Percentiles rank a stretch among this genome's conserved stretches.
Evolutionary conservation across 2,329 filamentous ascomycete genomes (phyloP).

Genomic region (Verticillium zaregamsianum): DNA sequence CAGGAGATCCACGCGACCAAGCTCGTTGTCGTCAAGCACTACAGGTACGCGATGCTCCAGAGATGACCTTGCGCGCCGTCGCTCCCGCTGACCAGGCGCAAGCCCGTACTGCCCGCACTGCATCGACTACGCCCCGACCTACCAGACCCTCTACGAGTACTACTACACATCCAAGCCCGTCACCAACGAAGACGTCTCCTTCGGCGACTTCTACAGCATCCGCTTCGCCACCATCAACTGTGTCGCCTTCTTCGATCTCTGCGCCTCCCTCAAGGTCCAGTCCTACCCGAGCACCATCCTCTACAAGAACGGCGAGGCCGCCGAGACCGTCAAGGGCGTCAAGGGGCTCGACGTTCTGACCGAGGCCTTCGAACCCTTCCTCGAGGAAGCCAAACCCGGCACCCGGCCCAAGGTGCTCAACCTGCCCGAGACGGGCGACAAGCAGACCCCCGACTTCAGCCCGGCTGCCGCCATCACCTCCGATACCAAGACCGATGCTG

Average conservation of each 20-base stretch:
- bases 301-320: conserved; percentile 71
- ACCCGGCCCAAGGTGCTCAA: conserved; percentile 65
- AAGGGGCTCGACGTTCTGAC: conserved; percentile 66
- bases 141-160: conserved; percentile 91
- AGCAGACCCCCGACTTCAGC: conserved; percentile 28
- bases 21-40: conserved; percentile 58
- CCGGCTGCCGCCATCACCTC: conserved; percentile 24
- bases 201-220: conserved; percentile 82
- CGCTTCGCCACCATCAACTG: conserved; percentile 86
- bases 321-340: conserved; percentile 60
- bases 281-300: conserved; percentile 75
- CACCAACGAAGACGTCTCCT: conserved; percentile 53
- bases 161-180: conserved; percentile 81
- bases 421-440: conserved; percentile 69
- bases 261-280: conserved; percentile 60
- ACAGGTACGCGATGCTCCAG: conserved; percentile 47
- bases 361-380: conserved; percentile 66
- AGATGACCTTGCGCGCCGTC: conserved; percentile 1
- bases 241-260: conserved; percentile 75
- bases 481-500: conserved; percentile 26
- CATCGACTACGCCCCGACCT: conserved; percentile 73
- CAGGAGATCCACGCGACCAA: conserved; percentile 49
- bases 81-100: conserved; percentile 17
- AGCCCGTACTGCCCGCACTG: conserved; percentile 70
- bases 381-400: conserved; percentile 77